These are phyloP conservation scores for Fusarium dlaminii DNA, from an alignment of 2,329 filamentous ascomycete species.

Conservation along the genomic window DNA sequence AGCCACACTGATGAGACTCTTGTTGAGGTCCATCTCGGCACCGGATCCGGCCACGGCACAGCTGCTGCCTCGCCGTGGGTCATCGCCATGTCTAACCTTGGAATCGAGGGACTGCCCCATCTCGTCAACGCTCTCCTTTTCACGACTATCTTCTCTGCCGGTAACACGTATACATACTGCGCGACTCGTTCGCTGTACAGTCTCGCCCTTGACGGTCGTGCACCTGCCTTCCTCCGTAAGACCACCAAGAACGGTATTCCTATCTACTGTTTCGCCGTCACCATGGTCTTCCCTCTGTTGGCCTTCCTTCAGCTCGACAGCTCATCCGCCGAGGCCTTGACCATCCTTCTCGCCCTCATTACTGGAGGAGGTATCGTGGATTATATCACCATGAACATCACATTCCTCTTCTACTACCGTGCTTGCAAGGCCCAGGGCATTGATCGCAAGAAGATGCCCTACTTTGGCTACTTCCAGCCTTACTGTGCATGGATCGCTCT, in stretches of 20 bases:
- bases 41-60: background rate
- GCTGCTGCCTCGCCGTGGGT: conserved; percentile 35
- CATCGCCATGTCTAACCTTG: conserved; percentile 34
- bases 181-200: conserved; percentile 66
- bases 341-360: conserved; percentile 57
- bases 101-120: conserved; percentile 57
- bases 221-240: conserved; percentile 59
- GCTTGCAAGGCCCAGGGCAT: conserved; percentile 59
- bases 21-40: conserved; percentile 2
- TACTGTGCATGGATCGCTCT: conserved; percentile 34
- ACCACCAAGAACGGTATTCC: conserved; percentile 65
- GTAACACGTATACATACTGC: conserved; percentile 45
- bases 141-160: conserved; percentile 56
- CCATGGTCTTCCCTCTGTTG: conserved; percentile 58
- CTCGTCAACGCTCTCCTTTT: conserved; percentile 61
- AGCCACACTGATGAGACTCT: conserved; percentile 16
- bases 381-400: conserved; percentile 63
- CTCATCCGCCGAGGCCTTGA: conserved; percentile 53
- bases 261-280: conserved; percentile 58
- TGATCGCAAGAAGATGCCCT: conserved; percentile 58
- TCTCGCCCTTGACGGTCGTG: conserved; percentile 63
- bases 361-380: conserved; percentile 60
- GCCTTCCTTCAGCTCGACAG: conserved; percentile 56
- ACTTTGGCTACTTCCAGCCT: conserved; percentile 53
- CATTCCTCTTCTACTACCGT: conserved; percentile 66